These are phyloP conservation scores for Scedosporium boydii DNA, from an alignment of 2,329 filamentous ascomycete genomes.

Conservation along the genomic window DNA sequence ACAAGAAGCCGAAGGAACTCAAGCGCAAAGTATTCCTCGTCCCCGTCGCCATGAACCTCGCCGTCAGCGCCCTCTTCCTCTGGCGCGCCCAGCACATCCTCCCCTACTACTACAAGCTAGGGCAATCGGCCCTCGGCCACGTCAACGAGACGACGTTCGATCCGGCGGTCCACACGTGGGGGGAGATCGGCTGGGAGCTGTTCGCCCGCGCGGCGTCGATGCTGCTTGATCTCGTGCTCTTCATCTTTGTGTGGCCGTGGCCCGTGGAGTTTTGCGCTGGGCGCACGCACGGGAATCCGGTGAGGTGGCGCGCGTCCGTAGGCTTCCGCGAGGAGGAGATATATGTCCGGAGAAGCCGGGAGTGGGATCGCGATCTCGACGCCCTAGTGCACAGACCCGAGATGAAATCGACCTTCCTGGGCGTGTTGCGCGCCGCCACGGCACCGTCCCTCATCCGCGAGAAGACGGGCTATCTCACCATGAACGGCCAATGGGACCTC, in stretches of 20 bases:
- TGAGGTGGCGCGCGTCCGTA: constrained; percentile 61
- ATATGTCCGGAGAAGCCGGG: constrained; percentile 66
- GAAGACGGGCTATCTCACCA: constrained; percentile 82
- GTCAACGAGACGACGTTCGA: constrained; percentile 58
- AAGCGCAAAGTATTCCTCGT: constrained; percentile 80
- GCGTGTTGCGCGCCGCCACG: constrained; percentile 58
- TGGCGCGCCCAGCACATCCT: constrained; percentile 60
- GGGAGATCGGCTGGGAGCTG: constrained; percentile 46
- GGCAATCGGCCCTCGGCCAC: constrained; percentile 56
- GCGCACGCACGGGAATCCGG: constrained; percentile 47
- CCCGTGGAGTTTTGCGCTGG: constrained; percentile 63
- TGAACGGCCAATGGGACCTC: constrained; percentile 78
- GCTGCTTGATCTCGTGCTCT: constrained; percentile 62
- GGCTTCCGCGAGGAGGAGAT: constrained; percentile 76
- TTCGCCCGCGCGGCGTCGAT: constrained; percentile 54
- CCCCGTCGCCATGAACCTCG: constrained; percentile 65
- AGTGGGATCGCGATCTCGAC: constrained; percentile 38
- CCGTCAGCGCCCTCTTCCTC: constrained; percentile 53
- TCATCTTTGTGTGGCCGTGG: constrained; percentile 63
- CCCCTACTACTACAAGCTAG: constrained; percentile 63
- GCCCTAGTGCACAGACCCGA: neutral
- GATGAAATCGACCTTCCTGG: constrained; percentile 46
- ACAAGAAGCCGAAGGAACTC: constrained; percentile 56
- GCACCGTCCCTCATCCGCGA: constrained; percentile 54
- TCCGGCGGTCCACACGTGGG: constrained; percentile 44